Conservation (phyloP, 2,329 filamentous ascomycete species). For the Colletotrichum viniferum region DNA sequence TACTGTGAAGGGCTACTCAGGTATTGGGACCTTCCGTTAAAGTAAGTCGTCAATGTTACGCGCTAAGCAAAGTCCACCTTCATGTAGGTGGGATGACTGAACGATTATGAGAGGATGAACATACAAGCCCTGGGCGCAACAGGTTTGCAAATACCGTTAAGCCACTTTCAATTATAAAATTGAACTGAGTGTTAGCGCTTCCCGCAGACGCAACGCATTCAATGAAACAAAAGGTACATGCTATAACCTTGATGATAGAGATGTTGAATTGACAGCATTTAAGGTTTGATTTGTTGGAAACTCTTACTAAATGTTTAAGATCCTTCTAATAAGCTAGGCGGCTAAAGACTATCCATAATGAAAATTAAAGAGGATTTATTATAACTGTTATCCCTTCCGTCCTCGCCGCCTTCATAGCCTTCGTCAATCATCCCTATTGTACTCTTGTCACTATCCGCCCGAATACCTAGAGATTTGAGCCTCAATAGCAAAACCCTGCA, state of each 20-base stretch:
- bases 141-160: not conserved
- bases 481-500: not conserved
- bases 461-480: not conserved
- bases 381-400: not conserved
- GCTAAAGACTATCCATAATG: not conserved
- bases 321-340: not conserved
- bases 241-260: not conserved
- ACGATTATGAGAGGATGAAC: fast-evolving
- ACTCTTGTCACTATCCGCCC: not conserved
- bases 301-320: fast-evolving
- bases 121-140: not conserved
- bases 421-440: not conserved
- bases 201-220: not conserved
- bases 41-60: not conserved
- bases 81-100: not conserved
- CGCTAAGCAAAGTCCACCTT: not conserved
- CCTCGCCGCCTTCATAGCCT: not conserved
- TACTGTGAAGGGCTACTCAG: not conserved
- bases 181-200: not conserved
- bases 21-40: not conserved
- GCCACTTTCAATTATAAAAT: fast-evolving
- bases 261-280: not conserved
- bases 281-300: not conserved
- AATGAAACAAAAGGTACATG: not conserved
- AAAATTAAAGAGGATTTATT: not conserved